Evolutionary conservation across 768 basidiomycete species (phyloP).

Genomic region (Amanita muscaria): DNA sequence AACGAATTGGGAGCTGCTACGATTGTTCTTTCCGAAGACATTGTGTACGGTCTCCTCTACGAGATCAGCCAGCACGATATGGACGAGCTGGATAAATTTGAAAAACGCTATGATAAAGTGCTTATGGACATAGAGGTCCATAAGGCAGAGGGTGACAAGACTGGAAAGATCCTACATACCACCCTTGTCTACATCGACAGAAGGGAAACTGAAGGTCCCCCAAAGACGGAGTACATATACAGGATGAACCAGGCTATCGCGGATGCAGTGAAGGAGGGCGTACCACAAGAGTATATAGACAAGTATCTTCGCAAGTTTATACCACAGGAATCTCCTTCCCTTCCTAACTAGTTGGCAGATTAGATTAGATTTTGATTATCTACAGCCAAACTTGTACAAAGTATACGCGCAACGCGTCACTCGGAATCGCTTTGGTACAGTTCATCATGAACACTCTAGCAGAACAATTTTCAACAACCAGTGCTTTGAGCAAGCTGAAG

Average conservation of each 20-base stretch:
- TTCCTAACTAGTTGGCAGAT: too few species aligned
- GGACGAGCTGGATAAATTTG: slow-evolving; percentile 32
- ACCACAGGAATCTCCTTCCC: slow-evolving; percentile 13
- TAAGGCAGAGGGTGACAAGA: neutral
- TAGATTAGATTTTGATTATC: too few species aligned
- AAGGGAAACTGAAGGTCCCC: slow-evolving; percentile 22
- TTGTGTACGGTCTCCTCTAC: slow-evolving; percentile 36
- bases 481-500: slow-evolving; percentile 38
- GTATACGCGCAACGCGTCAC: slow-evolving; percentile 32
- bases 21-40: slow-evolving; percentile 31
- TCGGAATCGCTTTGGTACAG: slow-evolving; percentile 12
- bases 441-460: slow-evolving; percentile 64
- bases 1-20: slow-evolving; percentile 35
- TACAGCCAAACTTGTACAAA: slow-evolving; percentile 5
- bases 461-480: slow-evolving; percentile 54
- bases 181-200: slow-evolving; percentile 35
- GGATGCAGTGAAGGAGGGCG: slow-evolving; percentile 30
- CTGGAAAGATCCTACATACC: slow-evolving; percentile 7
- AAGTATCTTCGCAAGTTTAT: slow-evolving; percentile 36
- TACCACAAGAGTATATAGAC: slow-evolving; percentile 34
- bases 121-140: slow-evolving; percentile 21
- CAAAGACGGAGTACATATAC: slow-evolving; percentile 34
- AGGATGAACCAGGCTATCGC: slow-evolving; percentile 38
- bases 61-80: slow-evolving; percentile 34
- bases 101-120: slow-evolving; percentile 33